Evolutionary conservation across 768 basidiomycete species (phyloP).

Genomic region (Leccinum aurantiacum): DNA sequence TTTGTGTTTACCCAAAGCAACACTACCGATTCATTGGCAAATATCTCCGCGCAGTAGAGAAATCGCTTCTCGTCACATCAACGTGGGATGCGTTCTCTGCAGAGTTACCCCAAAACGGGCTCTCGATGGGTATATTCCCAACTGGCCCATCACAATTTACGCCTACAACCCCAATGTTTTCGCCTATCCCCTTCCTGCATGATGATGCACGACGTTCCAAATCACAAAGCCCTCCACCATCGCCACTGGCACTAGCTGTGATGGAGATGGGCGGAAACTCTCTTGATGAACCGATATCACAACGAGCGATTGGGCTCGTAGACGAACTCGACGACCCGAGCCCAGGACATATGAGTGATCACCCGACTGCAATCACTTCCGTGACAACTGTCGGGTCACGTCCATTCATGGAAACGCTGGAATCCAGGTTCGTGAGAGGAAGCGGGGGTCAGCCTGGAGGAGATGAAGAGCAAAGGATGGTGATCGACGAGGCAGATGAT

Average conservation of each 20-base stretch:
- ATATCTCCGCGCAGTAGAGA: constrained; percentile 85
- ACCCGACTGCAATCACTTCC: constrained; percentile 66
- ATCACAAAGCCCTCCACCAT: constrained; percentile 77
- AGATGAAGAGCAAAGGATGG: constrained; percentile 38
- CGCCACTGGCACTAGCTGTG: constrained; percentile 57
- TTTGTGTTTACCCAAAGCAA: constrained; percentile 63
- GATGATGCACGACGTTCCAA: constrained; percentile 78
- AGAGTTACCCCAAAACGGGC: constrained; percentile 32
- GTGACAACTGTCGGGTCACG: constrained; percentile 51
- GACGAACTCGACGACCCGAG: constrained; percentile 84
- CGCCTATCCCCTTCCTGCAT: constrained; percentile 85
- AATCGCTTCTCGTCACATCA: constrained; percentile 80
- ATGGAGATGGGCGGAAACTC: constrained; percentile 34
- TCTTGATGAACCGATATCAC: constrained; percentile 36
- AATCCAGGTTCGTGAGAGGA: constrained; percentile 62
- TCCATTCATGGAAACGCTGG: constrained; percentile 57
- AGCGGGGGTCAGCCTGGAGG: constrained; percentile 32
- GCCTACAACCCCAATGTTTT: constrained; percentile 81
- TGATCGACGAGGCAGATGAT: constrained; percentile 41
- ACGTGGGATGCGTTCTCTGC: constrained; percentile 70
- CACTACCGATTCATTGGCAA: constrained; percentile 82
- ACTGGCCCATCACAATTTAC: constrained; percentile 51
- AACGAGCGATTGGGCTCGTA: constrained; percentile 69
- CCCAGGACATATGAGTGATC: constrained; percentile 82
- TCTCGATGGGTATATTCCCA: constrained; percentile 34